Percentiles rank a stretch among this genome's conserved stretches.
phyloP scores from a whole-genome alignment of 139 green algal species.

The Coelastrella sp. region DNA sequence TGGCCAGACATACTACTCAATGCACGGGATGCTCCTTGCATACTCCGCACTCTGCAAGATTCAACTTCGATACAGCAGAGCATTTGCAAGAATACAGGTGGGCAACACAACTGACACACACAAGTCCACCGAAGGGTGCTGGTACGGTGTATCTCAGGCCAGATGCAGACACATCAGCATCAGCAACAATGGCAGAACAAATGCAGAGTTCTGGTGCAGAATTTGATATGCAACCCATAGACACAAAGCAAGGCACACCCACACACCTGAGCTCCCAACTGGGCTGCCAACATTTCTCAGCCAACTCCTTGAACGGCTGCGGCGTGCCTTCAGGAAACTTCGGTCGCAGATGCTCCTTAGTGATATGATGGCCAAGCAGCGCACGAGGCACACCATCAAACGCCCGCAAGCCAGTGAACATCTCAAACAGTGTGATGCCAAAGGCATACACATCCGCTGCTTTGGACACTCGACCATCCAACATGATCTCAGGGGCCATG shows the following conservation, averaged over 20 bases:
- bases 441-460: conserved; percentile 66
- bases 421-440: conserved; percentile 67
- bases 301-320: conserved; percentile 37
- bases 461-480: conserved; percentile 61
- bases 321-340: conserved; percentile 51
- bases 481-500: conserved; percentile 56
- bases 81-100: too few relatives aligned
- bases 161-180: not conserved
- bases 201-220: too few relatives aligned
- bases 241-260: not conserved
- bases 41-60: too few relatives aligned
- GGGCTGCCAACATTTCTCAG: conserved; percentile 57
- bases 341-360: conserved; percentile 55
- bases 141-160: too few relatives aligned
- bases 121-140: too few relatives aligned
- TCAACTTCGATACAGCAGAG: too few relatives aligned
- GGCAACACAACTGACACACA: too few relatives aligned
- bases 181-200: not conserved
- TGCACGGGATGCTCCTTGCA: too few relatives aligned
- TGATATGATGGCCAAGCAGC: conserved; percentile 61
- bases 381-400: conserved; percentile 59
- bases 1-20: too few relatives aligned
- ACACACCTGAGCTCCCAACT: conserved; percentile 25
- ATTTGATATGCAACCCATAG: not conserved
- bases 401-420: conserved; percentile 55